These are phyloP conservation scores for Lichtheimia ornata DNA, from an alignment of 371 early-diverging fungal genomes.

Conservation along the genomic window DNA sequence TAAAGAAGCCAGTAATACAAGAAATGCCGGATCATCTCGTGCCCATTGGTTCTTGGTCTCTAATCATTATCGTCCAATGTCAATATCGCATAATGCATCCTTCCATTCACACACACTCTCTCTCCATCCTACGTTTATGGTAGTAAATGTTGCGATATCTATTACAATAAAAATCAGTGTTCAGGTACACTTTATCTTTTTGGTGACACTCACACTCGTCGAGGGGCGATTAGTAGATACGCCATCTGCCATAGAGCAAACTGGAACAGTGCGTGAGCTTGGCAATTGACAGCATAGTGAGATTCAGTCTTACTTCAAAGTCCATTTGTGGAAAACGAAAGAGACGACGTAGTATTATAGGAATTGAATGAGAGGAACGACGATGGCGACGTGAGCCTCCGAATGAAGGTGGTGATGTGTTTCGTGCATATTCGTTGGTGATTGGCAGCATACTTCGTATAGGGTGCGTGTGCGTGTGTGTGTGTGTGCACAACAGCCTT, in stretches of 20 bases:
- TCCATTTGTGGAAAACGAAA: constrained; percentile 85
- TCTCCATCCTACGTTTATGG: constrained; percentile 76
- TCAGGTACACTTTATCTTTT: not conserved
- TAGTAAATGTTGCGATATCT: constrained; percentile 90
- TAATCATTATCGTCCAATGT: constrained; percentile 24
- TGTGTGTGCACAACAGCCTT: too few species aligned
- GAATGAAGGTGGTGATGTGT: constrained; percentile 13
- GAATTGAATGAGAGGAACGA: constrained; percentile 23
- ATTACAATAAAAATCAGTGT: constrained; percentile 12
- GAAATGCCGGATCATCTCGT: constrained; percentile 91
- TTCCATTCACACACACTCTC: not conserved
- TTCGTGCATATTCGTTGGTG: constrained; percentile 13
- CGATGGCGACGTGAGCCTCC: constrained; percentile 20
- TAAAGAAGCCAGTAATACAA: constrained; percentile 65
- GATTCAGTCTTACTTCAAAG: constrained; percentile 58
- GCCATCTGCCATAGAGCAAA: constrained; percentile 93
- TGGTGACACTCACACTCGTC: constrained; percentile 71
- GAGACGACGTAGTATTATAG: constrained; percentile 57
- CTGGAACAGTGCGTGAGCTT: constrained; percentile 32
- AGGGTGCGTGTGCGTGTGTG: too few species aligned
- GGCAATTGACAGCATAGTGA: not conserved
- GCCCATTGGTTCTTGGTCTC: constrained; percentile 97
- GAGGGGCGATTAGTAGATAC: constrained; percentile 82
- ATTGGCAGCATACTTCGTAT: constrained; percentile 15
- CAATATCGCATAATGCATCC: not conserved